These are phyloP conservation scores for Arachis monticola DNA, from an alignment of 331 rosid genomes.

Conservation along the genomic window DNA sequence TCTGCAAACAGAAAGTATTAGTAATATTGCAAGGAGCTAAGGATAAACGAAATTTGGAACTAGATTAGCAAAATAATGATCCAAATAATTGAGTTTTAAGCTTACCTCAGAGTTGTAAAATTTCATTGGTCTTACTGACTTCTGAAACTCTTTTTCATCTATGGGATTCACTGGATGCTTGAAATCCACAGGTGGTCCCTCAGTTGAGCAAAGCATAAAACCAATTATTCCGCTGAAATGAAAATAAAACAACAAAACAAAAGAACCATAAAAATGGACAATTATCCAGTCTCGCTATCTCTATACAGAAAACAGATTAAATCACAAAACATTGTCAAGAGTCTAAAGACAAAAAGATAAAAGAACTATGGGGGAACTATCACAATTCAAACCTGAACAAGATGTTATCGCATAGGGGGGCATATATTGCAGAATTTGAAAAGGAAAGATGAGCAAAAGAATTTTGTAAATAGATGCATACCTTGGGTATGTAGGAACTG, in stretches of 20 bases:
- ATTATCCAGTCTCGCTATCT: constrained; percentile 11
- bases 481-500: constrained; percentile 99
- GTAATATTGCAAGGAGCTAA: background rate
- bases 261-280: background rate
- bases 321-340: background rate
- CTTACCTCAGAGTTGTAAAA: constrained; percentile 95
- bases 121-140: constrained; percentile 60
- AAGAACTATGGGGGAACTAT: background rate
- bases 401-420: background rate
- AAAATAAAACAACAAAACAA: background rate
- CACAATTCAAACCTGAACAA: too few species aligned
- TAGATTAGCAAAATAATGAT: background rate
- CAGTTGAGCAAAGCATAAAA: constrained; percentile 97
- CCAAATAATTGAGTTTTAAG: too few species aligned
- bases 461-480: constrained; percentile 2
- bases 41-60: background rate
- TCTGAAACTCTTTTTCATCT: constrained; percentile 51
- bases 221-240: constrained; percentile 94
- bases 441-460: background rate
- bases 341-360: background rate
- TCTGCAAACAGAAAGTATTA: constrained; percentile 42
- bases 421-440: background rate
- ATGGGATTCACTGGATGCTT: constrained; percentile 88
- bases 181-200: constrained; percentile 91
- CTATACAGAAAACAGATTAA: constrained; percentile 1